These are phyloP conservation scores for Podospora comata DNA, from an alignment of 495 filamentous ascomycete genomes.

Conservation along the genomic window DNA sequence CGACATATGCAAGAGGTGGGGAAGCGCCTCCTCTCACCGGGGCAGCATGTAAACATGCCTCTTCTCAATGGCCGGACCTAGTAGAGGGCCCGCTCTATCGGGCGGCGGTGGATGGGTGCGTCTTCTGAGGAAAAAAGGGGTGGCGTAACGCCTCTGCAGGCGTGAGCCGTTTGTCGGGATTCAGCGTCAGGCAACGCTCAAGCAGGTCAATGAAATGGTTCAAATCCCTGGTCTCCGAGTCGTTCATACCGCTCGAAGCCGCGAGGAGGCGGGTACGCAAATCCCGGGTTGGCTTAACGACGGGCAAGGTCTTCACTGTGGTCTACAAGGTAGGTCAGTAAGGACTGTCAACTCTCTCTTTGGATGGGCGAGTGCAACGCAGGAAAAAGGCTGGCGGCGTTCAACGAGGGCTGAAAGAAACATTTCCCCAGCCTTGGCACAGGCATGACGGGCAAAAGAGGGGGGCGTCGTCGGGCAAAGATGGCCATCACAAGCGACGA, in stretches of 20 bases:
- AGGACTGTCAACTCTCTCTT: constrained; percentile 1
- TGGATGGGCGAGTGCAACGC: neutral
- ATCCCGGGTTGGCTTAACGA: constrained; percentile 79
- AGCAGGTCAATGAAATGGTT: constrained; percentile 79
- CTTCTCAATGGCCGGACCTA: neutral
- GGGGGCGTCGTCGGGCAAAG: constrained; percentile 3
- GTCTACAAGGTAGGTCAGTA: constrained; percentile 45
- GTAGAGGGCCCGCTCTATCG: constrained; percentile 7
- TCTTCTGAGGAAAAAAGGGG: constrained; percentile 59
- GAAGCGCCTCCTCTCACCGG: neutral
- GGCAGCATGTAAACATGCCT: neutral
- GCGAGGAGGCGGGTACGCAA: constrained; percentile 71
- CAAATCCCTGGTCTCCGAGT: constrained; percentile 74
- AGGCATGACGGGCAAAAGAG: neutral
- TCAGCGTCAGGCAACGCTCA: constrained; percentile 80
- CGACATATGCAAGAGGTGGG: neutral
- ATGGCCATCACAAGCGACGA: neutral
- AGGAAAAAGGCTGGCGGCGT: neutral
- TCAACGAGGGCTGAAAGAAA: neutral
- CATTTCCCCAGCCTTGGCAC: constrained; percentile 3
- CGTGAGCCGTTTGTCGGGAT: constrained; percentile 89
- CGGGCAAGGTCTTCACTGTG: constrained; percentile 63
- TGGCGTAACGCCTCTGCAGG: constrained; percentile 84
- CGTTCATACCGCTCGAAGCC: constrained; percentile 68
- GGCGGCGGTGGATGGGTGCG: constrained; percentile 8